Base-by-base conservation (phyloP, 805 yeast genomes). In the Monosporozyma unispora region DNA sequence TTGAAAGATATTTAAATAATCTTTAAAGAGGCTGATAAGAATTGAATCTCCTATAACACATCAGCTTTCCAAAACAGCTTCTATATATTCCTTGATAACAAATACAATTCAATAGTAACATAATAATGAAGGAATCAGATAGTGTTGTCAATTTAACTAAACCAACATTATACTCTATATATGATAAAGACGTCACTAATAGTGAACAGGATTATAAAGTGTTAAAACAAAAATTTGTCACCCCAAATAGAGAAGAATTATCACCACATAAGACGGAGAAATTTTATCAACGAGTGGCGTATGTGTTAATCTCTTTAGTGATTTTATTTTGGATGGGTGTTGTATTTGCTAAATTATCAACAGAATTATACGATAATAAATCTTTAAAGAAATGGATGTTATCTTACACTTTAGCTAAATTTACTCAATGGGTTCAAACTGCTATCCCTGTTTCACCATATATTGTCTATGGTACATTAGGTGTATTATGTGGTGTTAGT, bases 401-500 rank as follows among this genome's bases (percentile, higher is more conserved):
- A 11, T 71, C 52, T 1, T 28, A 48, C 10, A 50, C 53, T 10
- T 35, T 53, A 21, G 47, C 48, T 16, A 23, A 38, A 3, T 42
- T 50, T 9, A 33, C 47, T 1, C 19, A 47, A n/a, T 53, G 38
- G 49, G 21, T 50, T 11, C 37, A 44, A 43, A 22, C 46, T 2
- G 33, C 41, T n/a, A 12, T 52, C 2, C 7, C 39, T 7, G 19
- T 19, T 0, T 29, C 45, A 19, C 45, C 28, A 19, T 29, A 9
- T 18, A n/a, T 18, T 23, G 16, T 40, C 4, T 69, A 69, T 52
- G 67, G 78, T 3, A 44, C 79, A 9, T 79, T 79, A 54, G 88
- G 88, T 2, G 57, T 80, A 14, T 51, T 77, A n/a, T 73, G 82
- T 66, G 82, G 86, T n/a, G 61, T 72, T 7, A 58, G 76, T 12